Conservation (phyloP, 345 rosid genomes). For the Stellera chamaejasme region DNA sequence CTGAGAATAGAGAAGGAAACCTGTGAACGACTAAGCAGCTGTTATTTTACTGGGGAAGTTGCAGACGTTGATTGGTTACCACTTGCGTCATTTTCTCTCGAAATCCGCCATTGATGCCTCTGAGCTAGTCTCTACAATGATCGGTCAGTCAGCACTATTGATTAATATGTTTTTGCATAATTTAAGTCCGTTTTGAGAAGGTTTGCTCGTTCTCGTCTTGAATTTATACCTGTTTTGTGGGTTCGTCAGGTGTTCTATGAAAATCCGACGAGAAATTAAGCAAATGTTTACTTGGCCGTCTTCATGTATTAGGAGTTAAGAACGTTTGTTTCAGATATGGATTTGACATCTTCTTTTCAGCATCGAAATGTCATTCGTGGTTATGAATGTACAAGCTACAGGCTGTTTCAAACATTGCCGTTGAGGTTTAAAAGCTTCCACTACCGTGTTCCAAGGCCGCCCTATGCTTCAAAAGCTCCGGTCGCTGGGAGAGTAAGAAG, state of each 20-base stretch:
- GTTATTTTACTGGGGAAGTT: no score
- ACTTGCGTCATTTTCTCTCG: slow-evolving; percentile 22
- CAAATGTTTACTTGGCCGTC: slow-evolving; percentile 12
- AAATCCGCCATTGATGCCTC: slow-evolving; percentile 18
- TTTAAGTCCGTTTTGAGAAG: neutral
- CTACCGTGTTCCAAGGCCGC: slow-evolving; percentile 21
- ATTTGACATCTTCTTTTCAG: slow-evolving; percentile 38
- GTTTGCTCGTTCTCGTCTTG: neutral
- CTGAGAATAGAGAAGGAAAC: no score
- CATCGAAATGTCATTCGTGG: slow-evolving; percentile 28
- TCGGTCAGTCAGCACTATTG: slow-evolving; percentile 22
- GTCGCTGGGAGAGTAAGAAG: slow-evolving; percentile 22
- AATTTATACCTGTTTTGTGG: slow-evolving; percentile 1
- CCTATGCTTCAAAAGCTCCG: slow-evolving; percentile 18
- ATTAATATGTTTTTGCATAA: neutral
- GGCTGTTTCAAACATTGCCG: slow-evolving; percentile 19
- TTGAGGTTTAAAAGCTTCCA: slow-evolving; percentile 30
- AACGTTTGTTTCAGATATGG: slow-evolving; percentile 33
- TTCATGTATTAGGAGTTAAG: slow-evolving; percentile 4
- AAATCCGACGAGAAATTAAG: slow-evolving; percentile 22
- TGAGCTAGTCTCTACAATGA: slow-evolving; percentile 10
- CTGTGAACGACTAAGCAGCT: no score
- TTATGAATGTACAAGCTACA: slow-evolving; percentile 24
- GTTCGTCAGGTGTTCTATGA: slow-evolving; percentile 31
- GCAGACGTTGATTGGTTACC: slow-evolving; percentile 16